Conservation (phyloP, 352 stramenopile genomes). For the Phytophthora colocasiae region DNA sequence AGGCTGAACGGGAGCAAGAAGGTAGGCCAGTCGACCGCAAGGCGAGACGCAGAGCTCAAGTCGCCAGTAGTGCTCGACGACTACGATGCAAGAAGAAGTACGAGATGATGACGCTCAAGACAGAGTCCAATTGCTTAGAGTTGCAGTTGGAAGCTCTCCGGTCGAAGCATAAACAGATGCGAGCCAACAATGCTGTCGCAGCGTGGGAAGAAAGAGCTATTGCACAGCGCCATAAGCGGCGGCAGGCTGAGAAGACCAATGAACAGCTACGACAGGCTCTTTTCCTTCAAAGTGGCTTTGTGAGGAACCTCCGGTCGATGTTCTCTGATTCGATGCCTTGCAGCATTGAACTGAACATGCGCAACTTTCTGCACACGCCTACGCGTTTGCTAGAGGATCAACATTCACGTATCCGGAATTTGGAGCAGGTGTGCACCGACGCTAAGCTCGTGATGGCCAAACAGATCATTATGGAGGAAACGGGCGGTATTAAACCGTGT, state of each 20-base stretch:
- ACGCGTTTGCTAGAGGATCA: constrained; percentile 30
- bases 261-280: constrained; percentile 37
- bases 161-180: constrained; percentile 46
- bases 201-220: constrained; percentile 57
- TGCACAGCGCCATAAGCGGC: constrained; percentile 47
- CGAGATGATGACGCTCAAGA: constrained; percentile 49
- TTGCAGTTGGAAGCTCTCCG: constrained; percentile 46
- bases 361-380: constrained; percentile 37
- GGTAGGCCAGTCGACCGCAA: constrained; percentile 34
- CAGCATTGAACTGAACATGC: constrained; percentile 38
- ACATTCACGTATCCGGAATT: constrained; percentile 22
- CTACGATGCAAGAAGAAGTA: constrained; percentile 58
- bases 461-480: constrained; percentile 38
- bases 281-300: constrained; percentile 35
- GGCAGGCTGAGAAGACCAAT: constrained; percentile 37
- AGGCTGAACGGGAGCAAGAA: constrained; percentile 21
- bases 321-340: constrained; percentile 30
- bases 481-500: constrained; percentile 17
- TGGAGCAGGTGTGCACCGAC: constrained; percentile 34
- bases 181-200: constrained; percentile 27
- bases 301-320: constrained; percentile 35
- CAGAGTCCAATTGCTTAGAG: constrained; percentile 49
- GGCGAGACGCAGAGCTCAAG: constrained; percentile 47
- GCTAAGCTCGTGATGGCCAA: constrained; percentile 37
- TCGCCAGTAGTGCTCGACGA: constrained; percentile 56